Conservation (phyloP, 2,329 filamentous ascomycete species). For the Colletotrichum sp. region DNA sequence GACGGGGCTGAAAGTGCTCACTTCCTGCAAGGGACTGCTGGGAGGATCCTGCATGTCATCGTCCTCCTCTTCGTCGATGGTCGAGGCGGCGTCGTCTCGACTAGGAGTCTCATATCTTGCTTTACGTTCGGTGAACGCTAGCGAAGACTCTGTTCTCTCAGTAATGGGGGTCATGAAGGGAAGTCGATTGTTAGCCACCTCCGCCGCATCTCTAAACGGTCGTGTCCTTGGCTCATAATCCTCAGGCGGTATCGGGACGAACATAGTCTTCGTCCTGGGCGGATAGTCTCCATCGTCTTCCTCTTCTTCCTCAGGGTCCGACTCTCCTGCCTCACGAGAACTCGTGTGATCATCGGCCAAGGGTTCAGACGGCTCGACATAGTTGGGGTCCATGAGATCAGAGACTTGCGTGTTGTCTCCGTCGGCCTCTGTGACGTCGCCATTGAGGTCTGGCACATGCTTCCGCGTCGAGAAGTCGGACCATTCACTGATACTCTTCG, state of each 20-base stretch:
- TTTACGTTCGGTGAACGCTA: conserved; percentile 47
- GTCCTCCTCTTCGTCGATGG: conserved; percentile 32
- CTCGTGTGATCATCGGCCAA: conserved; percentile 32
- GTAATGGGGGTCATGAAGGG: conserved; percentile 99
- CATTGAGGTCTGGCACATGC: conserved; percentile 62
- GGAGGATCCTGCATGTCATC: conserved; percentile 45
- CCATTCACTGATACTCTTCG: conserved; percentile 79
- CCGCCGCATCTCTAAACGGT: conserved; percentile 79
- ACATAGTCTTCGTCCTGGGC: conserved; percentile 67
- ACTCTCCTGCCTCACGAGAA: conserved; percentile 18
- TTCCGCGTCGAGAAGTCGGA: conserved; percentile 83
- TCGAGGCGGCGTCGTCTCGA: conserved; percentile 30
- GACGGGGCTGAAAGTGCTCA: conserved; percentile 54
- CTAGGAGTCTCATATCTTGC: conserved; percentile 24
- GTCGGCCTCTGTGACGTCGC: conserved; percentile 35
- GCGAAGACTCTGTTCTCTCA: conserved; percentile 89
- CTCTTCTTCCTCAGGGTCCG: conserved; percentile 35
- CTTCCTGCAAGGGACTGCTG: conserved; percentile 78
- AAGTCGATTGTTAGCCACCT: conserved; percentile 86
- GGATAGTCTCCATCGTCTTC: conserved; percentile 40
- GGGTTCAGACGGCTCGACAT: conserved; percentile 31
- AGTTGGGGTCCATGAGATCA: conserved; percentile 43
- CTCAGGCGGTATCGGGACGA: conserved; percentile 81
- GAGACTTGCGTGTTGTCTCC: conserved; percentile 44
- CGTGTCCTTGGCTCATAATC: conserved; percentile 82